These are phyloP conservation scores for Abrus pulchellus DNA, from an alignment of 306 rosid species.

Conservation along the genomic window DNA sequence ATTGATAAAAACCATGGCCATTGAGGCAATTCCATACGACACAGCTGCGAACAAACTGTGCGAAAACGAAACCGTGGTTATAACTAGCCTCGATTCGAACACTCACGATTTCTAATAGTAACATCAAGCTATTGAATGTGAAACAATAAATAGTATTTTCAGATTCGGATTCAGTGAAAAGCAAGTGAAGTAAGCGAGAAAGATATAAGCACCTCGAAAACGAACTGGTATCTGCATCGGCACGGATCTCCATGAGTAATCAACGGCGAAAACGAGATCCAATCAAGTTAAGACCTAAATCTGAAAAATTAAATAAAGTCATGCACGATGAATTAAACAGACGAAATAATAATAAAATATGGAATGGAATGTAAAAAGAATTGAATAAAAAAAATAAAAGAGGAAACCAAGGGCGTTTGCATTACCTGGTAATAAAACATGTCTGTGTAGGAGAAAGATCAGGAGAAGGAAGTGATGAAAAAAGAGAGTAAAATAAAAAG, in stretches of 20 bases:
- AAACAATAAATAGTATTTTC: not conserved
- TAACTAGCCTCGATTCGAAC: constrained; percentile 19
- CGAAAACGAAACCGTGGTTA: constrained; percentile 33
- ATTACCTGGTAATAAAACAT: constrained; percentile 41
- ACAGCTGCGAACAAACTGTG: constrained; percentile 83
- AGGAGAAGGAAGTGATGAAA: not conserved
- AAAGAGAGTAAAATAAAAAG: not conserved
- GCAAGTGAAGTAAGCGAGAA: not conserved
- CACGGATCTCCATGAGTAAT: constrained; percentile 70
- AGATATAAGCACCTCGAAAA: constrained; percentile 56
- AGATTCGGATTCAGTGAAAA: constrained; percentile 11
- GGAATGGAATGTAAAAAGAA: not conserved
- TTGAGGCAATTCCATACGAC: constrained; percentile 90
- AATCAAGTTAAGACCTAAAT: constrained; percentile 5
- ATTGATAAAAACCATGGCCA: constrained; percentile 98
- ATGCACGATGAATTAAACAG: not conserved
- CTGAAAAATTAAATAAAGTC: constrained; percentile 22
- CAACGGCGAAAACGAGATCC: constrained; percentile 36
- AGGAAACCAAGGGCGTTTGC: not conserved
- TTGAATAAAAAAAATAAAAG: not conserved
- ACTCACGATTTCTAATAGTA: not conserved
- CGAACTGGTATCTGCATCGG: constrained; percentile 62
- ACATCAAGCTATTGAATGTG: not conserved
- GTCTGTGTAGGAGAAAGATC: not conserved
- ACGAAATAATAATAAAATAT: not conserved